A percentile compares a stretch with the other conserved stretches of the same genome.
These are phyloP conservation scores for Trapa bicornis DNA, from an alignment of 345 rosid species.

Conservation along the genomic window DNA sequence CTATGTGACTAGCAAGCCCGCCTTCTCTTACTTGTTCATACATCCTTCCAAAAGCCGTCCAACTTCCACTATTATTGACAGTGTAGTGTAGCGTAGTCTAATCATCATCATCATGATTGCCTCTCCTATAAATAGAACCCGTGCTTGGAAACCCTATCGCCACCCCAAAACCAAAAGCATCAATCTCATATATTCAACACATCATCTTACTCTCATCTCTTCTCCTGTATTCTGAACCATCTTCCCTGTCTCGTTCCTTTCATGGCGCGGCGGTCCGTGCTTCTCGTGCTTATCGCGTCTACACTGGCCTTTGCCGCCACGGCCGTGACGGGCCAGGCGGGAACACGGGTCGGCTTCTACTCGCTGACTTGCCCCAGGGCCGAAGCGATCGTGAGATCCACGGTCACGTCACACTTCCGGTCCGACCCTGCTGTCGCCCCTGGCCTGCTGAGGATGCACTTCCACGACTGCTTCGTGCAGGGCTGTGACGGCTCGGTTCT, in stretches of 20 bases:
- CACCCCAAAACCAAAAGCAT: background rate
- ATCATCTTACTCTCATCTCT: background rate
- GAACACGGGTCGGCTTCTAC: slow-evolving; percentile 36
- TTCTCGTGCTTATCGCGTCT: background rate
- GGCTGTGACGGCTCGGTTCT: slow-evolving; percentile 54
- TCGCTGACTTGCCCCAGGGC: slow-evolving; percentile 23
- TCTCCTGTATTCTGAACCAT: background rate
- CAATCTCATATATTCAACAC: background rate
- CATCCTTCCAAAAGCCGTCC: no score
- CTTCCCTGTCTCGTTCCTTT: background rate
- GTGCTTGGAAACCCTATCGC: background rate
- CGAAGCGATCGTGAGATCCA: slow-evolving; percentile 27
- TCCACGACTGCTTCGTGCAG: slow-evolving; percentile 42
- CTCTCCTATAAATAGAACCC: no score
- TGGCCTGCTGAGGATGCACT: slow-evolving; percentile 36
- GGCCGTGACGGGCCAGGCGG: slow-evolving; percentile 10
- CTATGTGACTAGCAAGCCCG: no score
- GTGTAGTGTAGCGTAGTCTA: no score
- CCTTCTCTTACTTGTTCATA: no score
- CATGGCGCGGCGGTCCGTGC: background rate
- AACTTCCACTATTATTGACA: no score
- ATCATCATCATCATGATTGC: no score
- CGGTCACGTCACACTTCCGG: slow-evolving; percentile 19
- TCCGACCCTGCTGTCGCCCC: slow-evolving; percentile 30
- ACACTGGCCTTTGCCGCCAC: slow-evolving; percentile 5